Base-by-base conservation (phyloP, 148 eudicot species). In the Diospyros kaki region DNA sequence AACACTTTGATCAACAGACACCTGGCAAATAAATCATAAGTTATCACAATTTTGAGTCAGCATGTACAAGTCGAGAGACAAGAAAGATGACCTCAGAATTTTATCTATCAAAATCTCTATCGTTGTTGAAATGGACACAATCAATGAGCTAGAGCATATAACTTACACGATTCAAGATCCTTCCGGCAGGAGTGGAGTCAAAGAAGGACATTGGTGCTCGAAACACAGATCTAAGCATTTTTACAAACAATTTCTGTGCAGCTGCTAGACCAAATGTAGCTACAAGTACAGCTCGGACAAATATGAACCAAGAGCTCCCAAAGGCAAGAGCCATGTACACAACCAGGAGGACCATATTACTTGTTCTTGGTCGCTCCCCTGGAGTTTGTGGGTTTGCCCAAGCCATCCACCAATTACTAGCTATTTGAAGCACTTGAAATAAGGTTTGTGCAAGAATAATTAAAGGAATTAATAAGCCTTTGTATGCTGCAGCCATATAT, bases 331-430 rank as follows among this genome's bases (percentile, higher is more conserved):
- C 93, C 97, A 92, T 90, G 78, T 94, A 94, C 71, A 94, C 97
- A 81, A 84, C 80, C 75, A 94, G 86, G 75, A 94, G 88, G 5
- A 88, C 84, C 79, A 89, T 50, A 78, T 71, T 89, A 81, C 90
- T 89, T 28, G 93, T 87, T 81, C 79, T 87, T 14, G 97, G 91
- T 70, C 77, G 75, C 72, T 87, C 93, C 76, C 95, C 95, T 45
- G 84, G 80, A 13, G 95, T 88, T 78, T 88, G 93, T 18, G 98
- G 97, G 72, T 87, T 92, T 46, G 98, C 98, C 97, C 97, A 94
- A 41, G 98, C 97, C 98, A 94, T 92, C 98, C 98, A 94, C 93
- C 92, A 94, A 83, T 83, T 94, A 76, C 98, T 92, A 56, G 96
- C 97, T 78, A 94, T 94, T 76, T 92, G 98, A 77, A 92, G 88